A percentile compares a stretch with the other conserved stretches of the same genome.
These are phyloP conservation scores for Acacia acuminata DNA, from an alignment of 306 rosid species.

Conservation along the genomic window DNA sequence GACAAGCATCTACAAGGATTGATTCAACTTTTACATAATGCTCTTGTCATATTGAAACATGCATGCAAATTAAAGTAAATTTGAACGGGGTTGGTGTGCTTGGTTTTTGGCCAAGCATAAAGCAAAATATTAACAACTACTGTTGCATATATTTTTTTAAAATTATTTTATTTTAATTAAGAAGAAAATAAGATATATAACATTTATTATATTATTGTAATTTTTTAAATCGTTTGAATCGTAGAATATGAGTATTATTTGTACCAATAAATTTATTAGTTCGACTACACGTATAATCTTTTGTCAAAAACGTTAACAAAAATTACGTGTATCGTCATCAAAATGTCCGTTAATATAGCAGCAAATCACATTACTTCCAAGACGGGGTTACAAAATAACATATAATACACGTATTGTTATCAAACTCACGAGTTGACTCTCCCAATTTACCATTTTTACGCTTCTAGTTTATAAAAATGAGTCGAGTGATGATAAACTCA, in stretches of 20 bases:
- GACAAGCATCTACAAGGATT: neutral
- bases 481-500: too few relatives aligned
- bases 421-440: too few relatives aligned
- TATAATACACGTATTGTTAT: too few relatives aligned
- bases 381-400: too few relatives aligned
- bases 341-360: too few relatives aligned
- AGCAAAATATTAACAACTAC: neutral
- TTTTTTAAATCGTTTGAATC: neutral
- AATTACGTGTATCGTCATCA: too few relatives aligned
- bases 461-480: too few relatives aligned
- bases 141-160: neutral
- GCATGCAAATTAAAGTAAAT: neutral
- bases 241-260: neutral
- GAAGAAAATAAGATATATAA: neutral
- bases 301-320: too few relatives aligned
- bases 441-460: too few relatives aligned
- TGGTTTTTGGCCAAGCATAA: neutral
- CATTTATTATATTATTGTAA: too few relatives aligned
- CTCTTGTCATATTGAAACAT: neutral
- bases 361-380: too few relatives aligned
- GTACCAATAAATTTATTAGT: neutral
- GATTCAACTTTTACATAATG: conserved; percentile 10
- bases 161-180: neutral
- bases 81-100: neutral
- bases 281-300: too few relatives aligned